A percentile compares a stretch with the other conserved stretches of the same genome.
Conservation (phyloP, 352 stramenopile genomes). For the Phytophthora macrochlamydospora region DNA sequence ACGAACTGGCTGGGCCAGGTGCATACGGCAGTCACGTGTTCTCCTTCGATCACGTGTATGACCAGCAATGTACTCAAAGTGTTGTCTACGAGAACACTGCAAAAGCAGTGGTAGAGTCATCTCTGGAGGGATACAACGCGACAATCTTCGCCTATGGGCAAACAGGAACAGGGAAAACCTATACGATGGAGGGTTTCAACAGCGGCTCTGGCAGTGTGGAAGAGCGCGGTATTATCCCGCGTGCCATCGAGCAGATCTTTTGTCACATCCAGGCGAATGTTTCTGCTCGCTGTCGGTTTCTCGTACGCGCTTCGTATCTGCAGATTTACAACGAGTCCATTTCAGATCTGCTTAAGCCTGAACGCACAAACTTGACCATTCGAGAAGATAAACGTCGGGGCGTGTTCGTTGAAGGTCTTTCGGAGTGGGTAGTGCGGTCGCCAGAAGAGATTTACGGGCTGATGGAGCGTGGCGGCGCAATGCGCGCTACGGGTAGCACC, state of each 20-base stretch:
- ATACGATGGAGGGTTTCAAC: slow-evolving; percentile 97
- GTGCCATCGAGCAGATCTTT: slow-evolving; percentile 97
- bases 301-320: slow-evolving; percentile 92
- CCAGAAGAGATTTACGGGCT: slow-evolving; percentile 94
- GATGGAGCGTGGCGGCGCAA: slow-evolving; percentile 91
- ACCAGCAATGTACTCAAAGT: slow-evolving; percentile 89
- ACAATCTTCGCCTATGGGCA: slow-evolving; percentile 93
- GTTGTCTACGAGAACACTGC: slow-evolving; percentile 95
- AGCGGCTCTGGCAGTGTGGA: slow-evolving; percentile 86
- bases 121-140: slow-evolving; percentile 92
- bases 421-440: slow-evolving; percentile 93
- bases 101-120: slow-evolving; percentile 92
- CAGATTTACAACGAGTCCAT: slow-evolving; percentile 97
- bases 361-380: slow-evolving; percentile 92
- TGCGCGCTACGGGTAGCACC: slow-evolving; percentile 83
- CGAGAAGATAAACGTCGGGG: slow-evolving; percentile 92
- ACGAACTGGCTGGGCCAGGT: slow-evolving; percentile 27
- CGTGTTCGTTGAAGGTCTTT: slow-evolving; percentile 95
- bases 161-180: slow-evolving; percentile 93
- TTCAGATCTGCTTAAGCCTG: slow-evolving; percentile 94
- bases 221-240: slow-evolving; percentile 97
- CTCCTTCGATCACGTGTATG: slow-evolving; percentile 96
- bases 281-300: slow-evolving; percentile 85
- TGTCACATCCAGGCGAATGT: slow-evolving; percentile 90
- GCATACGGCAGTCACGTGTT: slow-evolving; percentile 91